Evolutionary conservation across 129 eudicot genomes (phyloP).

Genomic region (Erigeron canadensis): DNA sequence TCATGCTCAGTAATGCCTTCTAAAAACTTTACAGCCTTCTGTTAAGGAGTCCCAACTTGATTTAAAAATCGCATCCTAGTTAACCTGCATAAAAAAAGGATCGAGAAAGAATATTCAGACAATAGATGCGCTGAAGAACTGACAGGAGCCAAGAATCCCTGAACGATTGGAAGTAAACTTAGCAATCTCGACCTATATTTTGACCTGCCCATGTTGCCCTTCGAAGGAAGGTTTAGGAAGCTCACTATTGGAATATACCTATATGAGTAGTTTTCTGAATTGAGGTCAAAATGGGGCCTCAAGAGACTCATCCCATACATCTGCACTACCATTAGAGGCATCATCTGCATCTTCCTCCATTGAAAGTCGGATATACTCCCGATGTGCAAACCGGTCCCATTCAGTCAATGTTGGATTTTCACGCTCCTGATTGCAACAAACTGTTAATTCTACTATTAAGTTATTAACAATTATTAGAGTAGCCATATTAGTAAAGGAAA

Average conservation of each 20-base stretch:
- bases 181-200: background rate
- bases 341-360: conserved; percentile 99
- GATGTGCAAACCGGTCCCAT: conserved; percentile 79
- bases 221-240: background rate
- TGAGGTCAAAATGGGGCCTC: conserved; percentile 78
- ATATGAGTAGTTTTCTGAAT: conserved; percentile 21
- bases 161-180: no score
- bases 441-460: background rate
- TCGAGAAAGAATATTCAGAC: background rate
- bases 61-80: conserved; percentile 20
- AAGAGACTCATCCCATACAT: conserved; percentile 98
- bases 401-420: conserved; percentile 76
- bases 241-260: conserved; percentile 24
- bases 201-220: background rate
- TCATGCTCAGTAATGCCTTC: conserved; percentile 16
- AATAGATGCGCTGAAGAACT: background rate
- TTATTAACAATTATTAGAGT: background rate
- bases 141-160: no score
- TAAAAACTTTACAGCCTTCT: conserved; percentile 30
- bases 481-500: background rate
- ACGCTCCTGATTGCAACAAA: conserved; percentile 48
- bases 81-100: conserved; percentile 27
- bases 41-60: conserved; percentile 7
- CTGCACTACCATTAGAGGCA: conserved; percentile 95
- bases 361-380: conserved; percentile 87